These are phyloP conservation scores for Diaporthe caulivora DNA, from an alignment of 2,329 filamentous ascomycete genomes.

Conservation along the genomic window DNA sequence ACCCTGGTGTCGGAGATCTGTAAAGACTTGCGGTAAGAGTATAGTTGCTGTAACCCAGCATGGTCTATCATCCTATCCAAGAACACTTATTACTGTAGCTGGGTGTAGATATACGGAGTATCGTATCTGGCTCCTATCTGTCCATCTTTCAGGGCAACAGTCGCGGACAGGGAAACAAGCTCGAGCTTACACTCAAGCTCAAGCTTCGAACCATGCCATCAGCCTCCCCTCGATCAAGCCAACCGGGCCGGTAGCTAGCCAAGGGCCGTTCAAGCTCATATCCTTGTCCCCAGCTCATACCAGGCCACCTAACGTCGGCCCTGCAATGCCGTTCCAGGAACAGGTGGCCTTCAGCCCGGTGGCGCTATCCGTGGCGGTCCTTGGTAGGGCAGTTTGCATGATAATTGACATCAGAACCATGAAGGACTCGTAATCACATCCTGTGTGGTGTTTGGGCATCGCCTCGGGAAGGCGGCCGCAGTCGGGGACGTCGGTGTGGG, in stretches of 20 bases:
- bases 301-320: background rate
- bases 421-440: slow-evolving; percentile 16
- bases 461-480: slow-evolving; percentile 15
- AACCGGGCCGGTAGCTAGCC: slow-evolving; percentile 14
- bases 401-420: slow-evolving; percentile 16
- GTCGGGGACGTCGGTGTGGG: slow-evolving; percentile 8
- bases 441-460: background rate
- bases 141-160: background rate
- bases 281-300: slow-evolving; percentile 21
- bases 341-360: background rate
- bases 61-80: background rate
- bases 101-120: too few relatives aligned
- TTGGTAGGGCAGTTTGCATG: background rate
- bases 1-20: too few relatives aligned
- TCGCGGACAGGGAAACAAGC: slow-evolving; percentile 6
- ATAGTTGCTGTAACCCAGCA: background rate
- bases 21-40: background rate
- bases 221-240: slow-evolving; percentile 9
- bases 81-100: background rate
- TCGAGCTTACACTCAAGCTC: slow-evolving; percentile 26
- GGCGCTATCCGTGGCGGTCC: background rate
- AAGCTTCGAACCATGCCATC: slow-evolving; percentile 26
- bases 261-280: slow-evolving; percentile 24
- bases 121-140: too few relatives aligned
- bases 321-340: slow-evolving; percentile 5